A percentile compares a stretch with the other conserved stretches of the same genome.
phyloP scores from a whole-genome alignment of 2,329 filamentous ascomycete species.

The Exophiala aquamarina region DNA sequence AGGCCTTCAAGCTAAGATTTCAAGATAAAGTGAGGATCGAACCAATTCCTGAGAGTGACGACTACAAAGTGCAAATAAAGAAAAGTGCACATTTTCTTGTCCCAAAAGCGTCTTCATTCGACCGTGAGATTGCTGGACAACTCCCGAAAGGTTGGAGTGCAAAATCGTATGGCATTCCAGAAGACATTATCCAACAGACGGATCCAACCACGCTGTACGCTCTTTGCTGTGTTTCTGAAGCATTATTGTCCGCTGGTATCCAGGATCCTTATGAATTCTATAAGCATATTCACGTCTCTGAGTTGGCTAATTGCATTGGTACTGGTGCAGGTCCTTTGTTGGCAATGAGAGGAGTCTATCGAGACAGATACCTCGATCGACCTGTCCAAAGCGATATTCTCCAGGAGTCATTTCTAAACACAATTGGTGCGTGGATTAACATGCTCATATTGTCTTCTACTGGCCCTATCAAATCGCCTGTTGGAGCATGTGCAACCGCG shows the following conservation, averaged over 20 bases:
- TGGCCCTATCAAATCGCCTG: conserved; percentile 38
- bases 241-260: conserved; percentile 36
- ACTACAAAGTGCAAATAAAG: conserved; percentile 29
- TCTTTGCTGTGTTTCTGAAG: conserved; percentile 34
- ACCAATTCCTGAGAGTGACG: conserved; percentile 22
- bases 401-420: conserved; percentile 39
- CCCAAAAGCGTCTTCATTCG: conserved; percentile 32
- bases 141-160: conserved; percentile 39
- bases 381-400: conserved; percentile 37
- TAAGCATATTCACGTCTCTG: conserved; percentile 37
- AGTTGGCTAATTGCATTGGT: conserved; percentile 38
- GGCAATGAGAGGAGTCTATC: conserved; percentile 33
- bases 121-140: conserved; percentile 35
- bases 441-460: conserved; percentile 41
- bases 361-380: conserved; percentile 33
- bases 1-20: conserved; percentile 34
- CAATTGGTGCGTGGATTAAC: conserved; percentile 40
- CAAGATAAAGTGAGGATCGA: conserved; percentile 33
- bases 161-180: conserved; percentile 36
- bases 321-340: conserved; percentile 33
- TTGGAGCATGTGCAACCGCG: conserved; percentile 40
- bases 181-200: conserved; percentile 38
- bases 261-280: conserved; percentile 34
- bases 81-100: conserved; percentile 35
- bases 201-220: conserved; percentile 38